A percentile compares a stretch with the other conserved stretches of the same genome.
Evolutionary conservation across 805 yeast species (phyloP).

Genomic region (Lipomyces chichibuensis): DNA sequence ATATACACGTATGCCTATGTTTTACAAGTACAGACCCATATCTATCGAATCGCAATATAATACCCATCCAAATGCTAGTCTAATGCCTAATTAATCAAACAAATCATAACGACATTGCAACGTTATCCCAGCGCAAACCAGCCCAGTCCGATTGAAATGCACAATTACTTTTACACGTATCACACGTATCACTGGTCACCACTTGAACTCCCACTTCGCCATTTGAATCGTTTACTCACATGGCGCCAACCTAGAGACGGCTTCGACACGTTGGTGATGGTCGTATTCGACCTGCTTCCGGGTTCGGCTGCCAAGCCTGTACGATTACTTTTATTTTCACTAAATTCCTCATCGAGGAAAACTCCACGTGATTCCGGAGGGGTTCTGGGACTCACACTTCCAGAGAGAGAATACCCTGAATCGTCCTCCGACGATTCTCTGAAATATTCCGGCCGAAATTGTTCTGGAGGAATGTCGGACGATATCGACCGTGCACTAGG

Average conservation of each 20-base stretch:
- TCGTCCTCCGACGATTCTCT: constrained; percentile 13
- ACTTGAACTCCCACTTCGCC: constrained; percentile 17
- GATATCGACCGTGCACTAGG: no score
- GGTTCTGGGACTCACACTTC: constrained; percentile 2
- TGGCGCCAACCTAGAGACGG: constrained; percentile 16
- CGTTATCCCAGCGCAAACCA: background rate
- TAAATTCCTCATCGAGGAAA: background rate
- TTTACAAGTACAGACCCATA: background rate
- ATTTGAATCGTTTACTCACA: constrained; percentile 26
- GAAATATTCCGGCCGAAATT: background rate
- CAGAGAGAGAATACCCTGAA: background rate
- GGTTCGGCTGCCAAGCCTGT: background rate
- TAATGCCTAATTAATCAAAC: background rate
- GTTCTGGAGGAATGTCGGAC: background rate
- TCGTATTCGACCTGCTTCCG: background rate
- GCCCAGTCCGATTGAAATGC: background rate
- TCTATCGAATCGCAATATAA: constrained; percentile 3
- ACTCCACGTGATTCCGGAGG: constrained; percentile 17
- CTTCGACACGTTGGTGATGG: background rate
- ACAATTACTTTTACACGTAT: background rate
- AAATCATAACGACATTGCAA: background rate
- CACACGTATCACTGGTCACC: constrained; percentile 1
- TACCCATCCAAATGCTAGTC: constrained; percentile 4
- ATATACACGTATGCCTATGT: background rate
- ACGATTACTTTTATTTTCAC: background rate